Evolutionary conservation across 148 eudicot species (phyloP).

Genomic region (Chenopodium formosanum): DNA sequence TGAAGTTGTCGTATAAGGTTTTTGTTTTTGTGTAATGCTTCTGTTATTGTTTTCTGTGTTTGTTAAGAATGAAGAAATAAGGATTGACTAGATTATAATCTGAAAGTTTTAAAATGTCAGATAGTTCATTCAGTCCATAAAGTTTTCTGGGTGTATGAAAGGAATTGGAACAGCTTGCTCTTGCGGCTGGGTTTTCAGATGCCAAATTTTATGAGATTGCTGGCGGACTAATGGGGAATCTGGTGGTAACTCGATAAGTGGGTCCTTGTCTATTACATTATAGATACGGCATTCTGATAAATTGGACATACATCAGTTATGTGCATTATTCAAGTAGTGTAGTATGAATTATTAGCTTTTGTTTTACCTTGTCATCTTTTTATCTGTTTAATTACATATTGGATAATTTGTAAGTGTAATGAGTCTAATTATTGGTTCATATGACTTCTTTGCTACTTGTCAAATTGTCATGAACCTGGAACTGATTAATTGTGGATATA

Average conservation of each 20-base stretch:
- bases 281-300: slow-evolving; percentile 16
- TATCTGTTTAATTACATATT: not conserved
- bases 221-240: slow-evolving; percentile 83
- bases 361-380: not conserved
- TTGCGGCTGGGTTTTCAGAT: slow-evolving; percentile 57
- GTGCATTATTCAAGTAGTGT: too few species aligned
- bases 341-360: not conserved
- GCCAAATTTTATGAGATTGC: slow-evolving; percentile 72
- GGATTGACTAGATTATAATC: not conserved
- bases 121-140: slow-evolving; percentile 11
- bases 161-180: slow-evolving; percentile 77
- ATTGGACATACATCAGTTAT: not conserved
- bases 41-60: not conserved
- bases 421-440: too few species aligned
- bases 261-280: slow-evolving; percentile 3
- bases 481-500: too few species aligned
- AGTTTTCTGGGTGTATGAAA: slow-evolving; percentile 43
- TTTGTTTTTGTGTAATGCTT: not conserved
- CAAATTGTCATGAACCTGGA: too few species aligned
- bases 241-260: slow-evolving; percentile 60
- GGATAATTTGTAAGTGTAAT: too few species aligned
- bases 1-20: not conserved
- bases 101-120: not conserved
- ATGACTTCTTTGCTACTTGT: too few species aligned
- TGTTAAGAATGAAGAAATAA: slow-evolving; percentile 6